These are phyloP conservation scores for Pythium insidiosum DNA, from an alignment of 352 stramenopile species.

Conservation along the genomic window DNA sequence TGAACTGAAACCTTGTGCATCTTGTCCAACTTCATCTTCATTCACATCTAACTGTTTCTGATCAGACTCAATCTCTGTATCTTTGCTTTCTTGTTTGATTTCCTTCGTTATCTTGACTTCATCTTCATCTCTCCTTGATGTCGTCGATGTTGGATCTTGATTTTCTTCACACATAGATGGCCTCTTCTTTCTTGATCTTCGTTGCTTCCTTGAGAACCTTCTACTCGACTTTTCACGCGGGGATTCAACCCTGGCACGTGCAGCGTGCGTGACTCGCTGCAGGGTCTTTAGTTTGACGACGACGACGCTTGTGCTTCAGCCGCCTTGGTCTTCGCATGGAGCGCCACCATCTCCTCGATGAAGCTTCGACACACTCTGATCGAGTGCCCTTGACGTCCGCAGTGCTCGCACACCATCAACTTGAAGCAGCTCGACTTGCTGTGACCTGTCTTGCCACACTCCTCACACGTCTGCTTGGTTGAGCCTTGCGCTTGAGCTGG, in stretches of 20 bases:
- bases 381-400: background rate
- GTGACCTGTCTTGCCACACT: conserved; percentile 4
- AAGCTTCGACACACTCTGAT: conserved; percentile 1
- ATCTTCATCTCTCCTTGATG: background rate
- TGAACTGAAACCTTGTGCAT: too few species aligned
- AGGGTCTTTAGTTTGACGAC: conserved; percentile 1
- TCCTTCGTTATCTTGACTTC: background rate
- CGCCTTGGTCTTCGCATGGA: background rate
- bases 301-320: background rate
- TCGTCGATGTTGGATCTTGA: background rate
- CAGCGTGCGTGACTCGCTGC: conserved; percentile 1
- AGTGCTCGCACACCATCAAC: conserved; percentile 1
- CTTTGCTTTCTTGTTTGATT: too few species aligned
- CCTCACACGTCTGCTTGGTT: background rate
- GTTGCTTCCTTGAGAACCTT: background rate
- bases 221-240: background rate
- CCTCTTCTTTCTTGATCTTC: background rate
- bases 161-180: background rate
- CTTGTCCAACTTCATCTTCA: background rate
- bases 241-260: background rate
- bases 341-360: conserved; percentile 1
- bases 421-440: conserved; percentile 1
- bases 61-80: background rate
- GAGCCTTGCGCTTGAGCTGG: background rate
- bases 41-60: background rate